These are phyloP conservation scores for Cryphonectria radicalis DNA, from an alignment of 2,329 filamentous ascomycete genomes.

Conservation along the genomic window DNA sequence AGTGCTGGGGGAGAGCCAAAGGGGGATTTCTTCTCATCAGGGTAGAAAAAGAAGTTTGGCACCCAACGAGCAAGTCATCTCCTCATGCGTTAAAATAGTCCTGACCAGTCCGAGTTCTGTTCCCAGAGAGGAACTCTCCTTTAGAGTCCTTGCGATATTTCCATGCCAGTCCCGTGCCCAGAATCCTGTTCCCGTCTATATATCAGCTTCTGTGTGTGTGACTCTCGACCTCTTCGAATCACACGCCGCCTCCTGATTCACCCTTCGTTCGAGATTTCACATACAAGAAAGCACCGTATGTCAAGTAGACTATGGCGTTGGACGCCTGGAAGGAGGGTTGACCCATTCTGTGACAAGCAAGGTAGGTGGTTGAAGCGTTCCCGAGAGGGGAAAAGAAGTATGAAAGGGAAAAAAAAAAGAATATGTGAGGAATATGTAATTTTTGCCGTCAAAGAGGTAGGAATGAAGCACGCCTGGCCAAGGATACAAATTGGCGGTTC, in stretches of 20 bases:
- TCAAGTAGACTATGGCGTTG: slow-evolving; percentile 82
- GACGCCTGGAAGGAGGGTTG: slow-evolving; percentile 76
- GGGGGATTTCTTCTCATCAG: slow-evolving; percentile 6
- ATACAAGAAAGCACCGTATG: slow-evolving; percentile 78
- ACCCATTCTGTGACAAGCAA: slow-evolving; percentile 59
- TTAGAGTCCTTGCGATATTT: slow-evolving; percentile 66
- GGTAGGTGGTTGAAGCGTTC: neutral
- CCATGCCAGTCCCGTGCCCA: slow-evolving; percentile 66
- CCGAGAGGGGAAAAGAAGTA: too few relatives aligned
- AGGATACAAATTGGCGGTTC: neutral
- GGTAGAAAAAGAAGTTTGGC: slow-evolving; percentile 10
- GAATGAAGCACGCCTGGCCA: neutral
- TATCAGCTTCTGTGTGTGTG: neutral
- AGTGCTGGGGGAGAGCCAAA: slow-evolving; percentile 25
- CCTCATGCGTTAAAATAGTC: slow-evolving; percentile 12
- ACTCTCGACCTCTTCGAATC: neutral
- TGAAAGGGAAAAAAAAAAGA: neutral
- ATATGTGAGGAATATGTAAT: neutral
- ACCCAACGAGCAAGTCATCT: neutral
- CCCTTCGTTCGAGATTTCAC: neutral
- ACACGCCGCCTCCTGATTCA: neutral
- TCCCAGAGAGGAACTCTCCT: slow-evolving; percentile 73
- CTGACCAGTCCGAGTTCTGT: slow-evolving; percentile 84
- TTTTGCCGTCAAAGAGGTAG: neutral
- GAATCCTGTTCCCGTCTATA: slow-evolving; percentile 50